Evolutionary conservation across 805 yeast species (phyloP).

Genomic region (Jamesozyma hellenica): DNA sequence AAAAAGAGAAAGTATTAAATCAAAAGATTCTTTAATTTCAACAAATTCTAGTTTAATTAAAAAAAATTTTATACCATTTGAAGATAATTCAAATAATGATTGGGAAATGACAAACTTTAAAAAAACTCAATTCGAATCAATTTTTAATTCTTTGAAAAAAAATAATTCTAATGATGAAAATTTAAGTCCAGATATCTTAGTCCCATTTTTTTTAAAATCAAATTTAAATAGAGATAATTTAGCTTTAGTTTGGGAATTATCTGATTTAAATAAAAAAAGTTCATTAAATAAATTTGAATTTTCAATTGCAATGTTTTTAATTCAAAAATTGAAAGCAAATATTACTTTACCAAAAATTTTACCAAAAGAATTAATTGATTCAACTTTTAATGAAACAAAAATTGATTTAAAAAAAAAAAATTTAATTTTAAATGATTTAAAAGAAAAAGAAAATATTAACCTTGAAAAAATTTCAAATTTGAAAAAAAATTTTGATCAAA

Average conservation of each 20-base stretch:
- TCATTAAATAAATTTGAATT: conserved; percentile 71
- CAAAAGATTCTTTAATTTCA: background rate
- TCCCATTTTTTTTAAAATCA: conserved; percentile 79
- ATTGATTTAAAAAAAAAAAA: too few species aligned
- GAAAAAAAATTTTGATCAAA: conserved; percentile 1
- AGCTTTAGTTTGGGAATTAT: conserved; percentile 87
- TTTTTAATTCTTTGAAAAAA: conserved; percentile 63
- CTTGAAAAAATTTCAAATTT: conserved; percentile 3
- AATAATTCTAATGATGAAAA: conserved; percentile 38
- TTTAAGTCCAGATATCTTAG: conserved; percentile 71
- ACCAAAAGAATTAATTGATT: conserved; percentile 17
- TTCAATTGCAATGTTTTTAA: conserved; percentile 84
- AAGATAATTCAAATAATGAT: conserved; percentile 24
- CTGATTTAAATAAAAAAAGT: conserved; percentile 81
- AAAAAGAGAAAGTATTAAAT: background rate
- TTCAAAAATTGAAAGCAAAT: conserved; percentile 73
- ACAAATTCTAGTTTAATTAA: too few species aligned
- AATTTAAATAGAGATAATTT: conserved; percentile 72
- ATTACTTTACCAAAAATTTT: conserved; percentile 26
- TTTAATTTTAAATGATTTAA: background rate
- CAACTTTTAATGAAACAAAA: conserved; percentile 32
- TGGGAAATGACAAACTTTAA: conserved; percentile 64
- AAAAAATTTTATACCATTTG: conserved; percentile 1
- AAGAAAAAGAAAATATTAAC: conserved; percentile 2
- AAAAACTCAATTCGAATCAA: conserved; percentile 62